Evolutionary conservation across 306 rosid species (phyloP).

Genomic region (peach (Prunus persica)): Prunus_persica_NCBIv2 NC_034015.1:22154001-22154500

Average conservation of each 20-base stretch:
- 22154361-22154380: too few relatives aligned
- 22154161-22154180: constrained; percentile 42
- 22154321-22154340: constrained; percentile 32
- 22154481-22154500: neutral
- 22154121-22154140: constrained; percentile 99
- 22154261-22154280: constrained; percentile 62
- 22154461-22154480: neutral
- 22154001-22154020: constrained; percentile 10
- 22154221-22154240: constrained; percentile 56
- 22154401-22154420: neutral
- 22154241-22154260: constrained; percentile 82
- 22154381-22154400: neutral
- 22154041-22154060: neutral
- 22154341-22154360: too few relatives aligned
- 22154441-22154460: too few relatives aligned
- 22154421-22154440: neutral
- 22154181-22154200: constrained; percentile 45
- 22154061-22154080: constrained; percentile 51
- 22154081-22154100: constrained; percentile 78
- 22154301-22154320: constrained; percentile 81
- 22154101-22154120: constrained; percentile 91
- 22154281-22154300: constrained; percentile 75
- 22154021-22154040: constrained; percentile 2
- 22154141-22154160: constrained; percentile 69
- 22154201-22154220: constrained; percentile 59